Evolutionary conservation across 78 protist genomes (phyloP), one percentile per base, ranked within the genome.

Genomic region (Dictyostelium intermedium): DNA sequence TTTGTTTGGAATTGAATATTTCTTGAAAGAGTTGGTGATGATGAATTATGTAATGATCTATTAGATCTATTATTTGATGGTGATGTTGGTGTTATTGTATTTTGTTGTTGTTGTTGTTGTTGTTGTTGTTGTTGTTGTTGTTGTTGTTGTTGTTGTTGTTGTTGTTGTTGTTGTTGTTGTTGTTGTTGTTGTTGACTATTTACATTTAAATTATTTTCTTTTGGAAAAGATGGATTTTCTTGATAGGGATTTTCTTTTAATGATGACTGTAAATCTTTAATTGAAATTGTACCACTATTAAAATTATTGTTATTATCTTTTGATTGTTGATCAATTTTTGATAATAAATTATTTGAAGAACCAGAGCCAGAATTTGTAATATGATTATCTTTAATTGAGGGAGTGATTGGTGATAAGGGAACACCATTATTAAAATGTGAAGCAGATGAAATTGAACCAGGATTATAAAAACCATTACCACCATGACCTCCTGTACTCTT

Each of bases 1-100:
- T 60, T 89, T 16, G 94, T 70, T 11, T 89, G 94, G 41, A 89
- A 80, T 63, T 87, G 93, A 84, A 89, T 89, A 39, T 89, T 80
- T 41, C 94, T 45, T 20, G 94, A 63, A 25, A 89, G 27, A 34
- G 87, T 89, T 53, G 94, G 94, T 10, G 94, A 89, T 9, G 60
- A 60, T 16, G 85, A 74, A 23, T 30, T 63, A 13, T n/a, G 32
- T 20, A 77, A 27, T 47, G 50, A 43, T 30, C 66, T 78, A 23
- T 47, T 30, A 4, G 77, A 56, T 82, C 34, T 27, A 41, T 35
- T 77, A 23, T 35, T 41, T 77, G 60, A 77, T 47, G 69, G 89
- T 66, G 89, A 83, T 66, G 61, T 37, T 32, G 87, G 87, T 66
- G 61, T 27, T 66, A n/a, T 30, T 18, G 4, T 10, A 5, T 27